Conservation (phyloP, 1,139 yeast genomes). For the Candida sp. region DNA sequence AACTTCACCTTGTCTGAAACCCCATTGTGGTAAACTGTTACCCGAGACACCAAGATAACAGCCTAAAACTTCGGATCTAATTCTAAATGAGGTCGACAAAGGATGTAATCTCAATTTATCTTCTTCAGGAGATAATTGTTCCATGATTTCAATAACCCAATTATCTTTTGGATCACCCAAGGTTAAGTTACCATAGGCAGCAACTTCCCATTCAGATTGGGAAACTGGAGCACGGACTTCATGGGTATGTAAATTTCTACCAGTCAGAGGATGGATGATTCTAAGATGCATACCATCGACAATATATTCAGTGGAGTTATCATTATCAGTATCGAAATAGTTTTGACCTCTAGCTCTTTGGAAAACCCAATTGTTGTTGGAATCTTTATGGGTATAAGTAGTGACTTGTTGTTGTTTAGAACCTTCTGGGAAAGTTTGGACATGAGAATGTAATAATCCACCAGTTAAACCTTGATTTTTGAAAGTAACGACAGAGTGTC, state of each 20-base stretch:
- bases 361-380: conserved; percentile 87
- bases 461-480: conserved; percentile 93
- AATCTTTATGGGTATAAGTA: conserved; percentile 88
- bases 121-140: conserved; percentile 65
- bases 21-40: conserved; percentile 87
- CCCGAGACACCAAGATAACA: conserved; percentile 92
- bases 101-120: conserved; percentile 74
- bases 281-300: conserved; percentile 76
- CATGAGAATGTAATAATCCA: conserved; percentile 91
- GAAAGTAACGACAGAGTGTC: conserved; percentile 72
- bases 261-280: conserved; percentile 75
- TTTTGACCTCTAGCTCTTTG: conserved; percentile 66
- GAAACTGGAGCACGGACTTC: conserved; percentile 77
- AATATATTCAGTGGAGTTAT: conserved; percentile 55
- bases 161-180: conserved; percentile 91
- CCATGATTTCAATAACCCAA: conserved; percentile 89
- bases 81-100: conserved; percentile 79
- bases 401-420: conserved; percentile 96
- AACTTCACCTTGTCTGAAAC: conserved; percentile 97
- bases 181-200: conserved; percentile 86
- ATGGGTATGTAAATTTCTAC: conserved; percentile 91
- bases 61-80: conserved; percentile 61
- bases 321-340: conserved; percentile 48
- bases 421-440: conserved; percentile 92
- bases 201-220: conserved; percentile 73